phyloP scores from a whole-genome alignment of 176 grass and related monocot species.

The Oryza nivara region DNA sequence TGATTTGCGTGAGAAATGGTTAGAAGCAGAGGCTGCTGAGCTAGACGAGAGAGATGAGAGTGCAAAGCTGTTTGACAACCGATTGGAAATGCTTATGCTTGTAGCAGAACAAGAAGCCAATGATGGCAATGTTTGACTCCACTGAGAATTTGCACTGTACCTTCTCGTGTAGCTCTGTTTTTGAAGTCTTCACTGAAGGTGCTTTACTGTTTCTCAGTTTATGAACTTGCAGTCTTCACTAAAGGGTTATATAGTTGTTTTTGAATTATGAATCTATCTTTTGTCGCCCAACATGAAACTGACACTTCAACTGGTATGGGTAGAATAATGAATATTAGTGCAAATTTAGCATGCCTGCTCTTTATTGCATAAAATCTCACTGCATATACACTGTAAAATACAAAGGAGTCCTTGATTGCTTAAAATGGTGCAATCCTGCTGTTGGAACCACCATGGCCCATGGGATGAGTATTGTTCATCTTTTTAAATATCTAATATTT shows the following conservation, averaged over 20 bases:
- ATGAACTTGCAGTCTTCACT: not conserved
- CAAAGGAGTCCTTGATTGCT: not conserved
- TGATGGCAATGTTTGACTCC: constrained; percentile 34
- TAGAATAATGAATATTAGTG: not conserved
- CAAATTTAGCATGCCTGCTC: not conserved
- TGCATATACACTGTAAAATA: not conserved
- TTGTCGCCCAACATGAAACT: not conserved
- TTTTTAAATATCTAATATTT: not conserved
- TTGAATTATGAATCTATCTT: constrained; percentile 1
- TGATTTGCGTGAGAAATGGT: constrained; percentile 93
- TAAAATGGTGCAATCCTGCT: not conserved
- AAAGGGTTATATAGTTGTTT: not conserved
- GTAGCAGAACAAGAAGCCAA: constrained; percentile 64
- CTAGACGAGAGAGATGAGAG: constrained; percentile 89
- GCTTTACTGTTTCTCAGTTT: not conserved
- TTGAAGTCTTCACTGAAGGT: not conserved
- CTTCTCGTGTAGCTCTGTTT: constrained; percentile 17
- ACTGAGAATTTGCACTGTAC: not conserved
- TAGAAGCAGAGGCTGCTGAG: constrained; percentile 73
- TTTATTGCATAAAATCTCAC: not conserved
- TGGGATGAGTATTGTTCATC: not conserved
- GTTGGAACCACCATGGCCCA: not conserved
- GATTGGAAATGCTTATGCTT: constrained; percentile 77
- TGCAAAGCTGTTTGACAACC: constrained; percentile 73
- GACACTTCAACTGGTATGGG: constrained; percentile 1